Evolutionary conservation across 2,329 filamentous ascomycete species (phyloP).

Genomic region (Colletotrichum sp.): DNA sequence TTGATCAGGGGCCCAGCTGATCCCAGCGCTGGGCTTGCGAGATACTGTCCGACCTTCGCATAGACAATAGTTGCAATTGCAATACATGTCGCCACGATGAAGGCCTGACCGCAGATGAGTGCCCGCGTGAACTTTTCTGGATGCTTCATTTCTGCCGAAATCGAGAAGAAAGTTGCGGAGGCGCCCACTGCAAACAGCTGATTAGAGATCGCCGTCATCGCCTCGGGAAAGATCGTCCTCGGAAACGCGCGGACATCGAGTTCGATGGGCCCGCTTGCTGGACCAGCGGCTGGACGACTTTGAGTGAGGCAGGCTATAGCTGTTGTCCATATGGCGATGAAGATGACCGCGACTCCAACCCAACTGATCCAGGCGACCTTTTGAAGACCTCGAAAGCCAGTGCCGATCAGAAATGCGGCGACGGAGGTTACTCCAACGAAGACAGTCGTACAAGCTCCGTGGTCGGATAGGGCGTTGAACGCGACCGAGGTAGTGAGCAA

Average conservation of each 20-base stretch:
- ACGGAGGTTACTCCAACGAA: not conserved
- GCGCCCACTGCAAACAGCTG: not conserved
- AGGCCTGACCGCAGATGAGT: not conserved
- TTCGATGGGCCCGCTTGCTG: not conserved
- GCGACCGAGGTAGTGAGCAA: not conserved
- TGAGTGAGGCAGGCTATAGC: not conserved
- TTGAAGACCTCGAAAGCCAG: not conserved
- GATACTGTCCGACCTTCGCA: not conserved
- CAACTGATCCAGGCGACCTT: not conserved
- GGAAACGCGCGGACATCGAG: not conserved
- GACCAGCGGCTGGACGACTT: not conserved
- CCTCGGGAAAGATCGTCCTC: not conserved
- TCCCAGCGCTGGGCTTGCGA: not conserved
- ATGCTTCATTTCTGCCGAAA: not conserved
- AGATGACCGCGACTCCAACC: not conserved
- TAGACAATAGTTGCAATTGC: not conserved
- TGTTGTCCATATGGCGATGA: not conserved
- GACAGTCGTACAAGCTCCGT: not conserved
- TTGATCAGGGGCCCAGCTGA: not conserved
- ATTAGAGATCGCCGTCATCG: not conserved
- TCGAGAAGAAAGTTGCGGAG: not conserved
- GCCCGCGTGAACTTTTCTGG: not conserved
- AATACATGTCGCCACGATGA: not conserved
- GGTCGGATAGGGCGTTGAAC: not conserved
- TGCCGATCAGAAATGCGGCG: not conserved